These are phyloP conservation scores for Hymenoscyphus fructigenus DNA, from an alignment of 2,329 filamentous ascomycete genomes.

Conservation along the genomic window DNA sequence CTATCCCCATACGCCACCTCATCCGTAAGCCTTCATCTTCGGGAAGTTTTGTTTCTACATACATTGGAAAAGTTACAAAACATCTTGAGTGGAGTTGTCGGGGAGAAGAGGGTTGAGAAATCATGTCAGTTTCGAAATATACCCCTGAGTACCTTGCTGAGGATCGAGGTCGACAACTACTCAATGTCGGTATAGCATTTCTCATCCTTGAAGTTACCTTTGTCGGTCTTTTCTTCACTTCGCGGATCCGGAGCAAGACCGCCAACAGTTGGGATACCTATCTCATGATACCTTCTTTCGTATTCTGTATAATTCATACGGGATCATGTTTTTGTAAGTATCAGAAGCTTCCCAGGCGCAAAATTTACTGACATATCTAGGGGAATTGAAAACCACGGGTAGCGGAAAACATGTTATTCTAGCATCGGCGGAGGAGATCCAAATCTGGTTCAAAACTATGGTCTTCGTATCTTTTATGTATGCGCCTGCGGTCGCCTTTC, in stretches of 20 bases:
- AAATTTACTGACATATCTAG: background rate
- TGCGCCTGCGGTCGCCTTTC: slow-evolving; percentile 16
- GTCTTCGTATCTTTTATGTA: background rate
- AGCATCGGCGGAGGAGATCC: background rate
- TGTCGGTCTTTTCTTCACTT: background rate
- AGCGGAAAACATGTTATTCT: background rate
- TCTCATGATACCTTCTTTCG: background rate
- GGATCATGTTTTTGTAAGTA: background rate
- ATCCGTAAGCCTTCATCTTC: no score
- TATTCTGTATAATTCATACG: background rate
- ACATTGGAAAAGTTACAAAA: background rate
- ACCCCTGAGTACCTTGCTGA: background rate
- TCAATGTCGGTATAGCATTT: background rate
- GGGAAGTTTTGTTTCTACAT: background rate
- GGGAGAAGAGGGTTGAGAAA: background rate
- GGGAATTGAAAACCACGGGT: background rate
- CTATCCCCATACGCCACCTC: no score
- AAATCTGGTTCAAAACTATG: background rate
- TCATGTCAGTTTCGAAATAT: background rate
- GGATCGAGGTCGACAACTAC: background rate
- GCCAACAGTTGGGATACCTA: background rate
- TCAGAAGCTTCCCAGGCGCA: background rate
- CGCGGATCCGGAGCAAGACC: background rate
- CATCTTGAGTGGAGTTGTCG: background rate
- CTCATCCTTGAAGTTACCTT: background rate